phyloP scores from a whole-genome alignment of 2,329 filamentous ascomycete species.

The Hypoxylon sp. region DNA sequence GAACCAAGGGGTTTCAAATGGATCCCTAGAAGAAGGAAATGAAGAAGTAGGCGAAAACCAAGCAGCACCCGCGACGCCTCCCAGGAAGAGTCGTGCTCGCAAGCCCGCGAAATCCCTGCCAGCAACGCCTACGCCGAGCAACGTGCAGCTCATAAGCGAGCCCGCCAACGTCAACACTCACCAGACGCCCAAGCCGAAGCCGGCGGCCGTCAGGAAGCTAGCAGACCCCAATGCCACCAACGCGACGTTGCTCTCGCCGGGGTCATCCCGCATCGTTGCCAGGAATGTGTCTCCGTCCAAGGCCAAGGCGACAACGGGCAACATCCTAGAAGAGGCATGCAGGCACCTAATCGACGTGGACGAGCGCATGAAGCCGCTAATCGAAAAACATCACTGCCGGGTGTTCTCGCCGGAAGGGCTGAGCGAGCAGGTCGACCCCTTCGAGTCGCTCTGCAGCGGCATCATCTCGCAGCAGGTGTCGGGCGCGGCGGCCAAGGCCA shows the following conservation, averaged over 20 bases:
- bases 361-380: conserved; percentile 74
- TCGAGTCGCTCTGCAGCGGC: conserved; percentile 82
- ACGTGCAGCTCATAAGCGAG: conserved; percentile 56
- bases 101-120: conserved; percentile 52
- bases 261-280: conserved; percentile 72
- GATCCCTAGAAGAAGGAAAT: conserved; percentile 8
- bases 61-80: conserved; percentile 47
- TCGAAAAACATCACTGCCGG: conserved; percentile 80
- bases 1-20: conserved; percentile 12
- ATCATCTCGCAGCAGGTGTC: conserved; percentile 98
- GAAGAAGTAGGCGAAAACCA: conserved; percentile 15
- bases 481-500: conserved; percentile 88
- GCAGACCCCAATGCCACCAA: conserved; percentile 75
- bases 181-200: conserved; percentile 54
- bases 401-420: conserved; percentile 85
- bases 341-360: conserved; percentile 80
- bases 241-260: conserved; percentile 77
- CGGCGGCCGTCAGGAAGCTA: conserved; percentile 63
- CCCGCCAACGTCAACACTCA: conserved; percentile 40
- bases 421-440: conserved; percentile 89
- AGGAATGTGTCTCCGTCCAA: conserved; percentile 60
- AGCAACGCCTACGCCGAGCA: conserved; percentile 61
- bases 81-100: conserved; percentile 47
- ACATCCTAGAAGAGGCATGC: conserved; percentile 79
- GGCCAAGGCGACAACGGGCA: conserved; percentile 65